Evolutionary conservation across 352 stramenopile species (phyloP).

Genomic region (Globisporangium paddicum): DNA sequence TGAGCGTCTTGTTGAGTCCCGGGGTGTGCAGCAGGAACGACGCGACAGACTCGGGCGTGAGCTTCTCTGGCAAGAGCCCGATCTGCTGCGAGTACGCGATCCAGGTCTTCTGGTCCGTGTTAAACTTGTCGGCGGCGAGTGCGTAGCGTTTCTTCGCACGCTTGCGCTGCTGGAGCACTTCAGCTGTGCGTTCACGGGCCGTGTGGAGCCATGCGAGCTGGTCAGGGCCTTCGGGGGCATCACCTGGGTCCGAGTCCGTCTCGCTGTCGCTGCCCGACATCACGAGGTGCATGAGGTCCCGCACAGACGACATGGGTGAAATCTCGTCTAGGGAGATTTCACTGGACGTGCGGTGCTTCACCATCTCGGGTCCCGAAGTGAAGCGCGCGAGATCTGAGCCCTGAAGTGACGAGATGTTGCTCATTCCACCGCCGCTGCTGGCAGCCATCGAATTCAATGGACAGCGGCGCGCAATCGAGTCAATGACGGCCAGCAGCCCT

Average conservation of each 20-base stretch:
- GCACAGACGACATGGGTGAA: conserved; percentile 78
- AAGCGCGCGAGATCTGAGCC: conserved; percentile 69
- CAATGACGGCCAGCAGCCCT: conserved; percentile 91
- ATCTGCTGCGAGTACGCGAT: conserved; percentile 88
- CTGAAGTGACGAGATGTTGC: conserved; percentile 41
- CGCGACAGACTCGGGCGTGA: conserved; percentile 87
- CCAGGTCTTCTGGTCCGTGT: conserved; percentile 92
- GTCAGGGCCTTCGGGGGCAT: conserved; percentile 23
- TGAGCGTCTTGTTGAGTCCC: conserved; percentile 90
- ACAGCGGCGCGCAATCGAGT: conserved; percentile 89
- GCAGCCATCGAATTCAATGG: conserved; percentile 36
- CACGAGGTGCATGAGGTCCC: conserved; percentile 79
- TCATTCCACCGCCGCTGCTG: conserved; percentile 7
- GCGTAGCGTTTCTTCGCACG: conserved; percentile 89
- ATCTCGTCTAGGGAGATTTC: conserved; percentile 73
- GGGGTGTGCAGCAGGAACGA: conserved; percentile 93
- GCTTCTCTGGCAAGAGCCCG: conserved; percentile 71
- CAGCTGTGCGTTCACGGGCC: conserved; percentile 77
- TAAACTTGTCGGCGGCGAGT: conserved; percentile 93
- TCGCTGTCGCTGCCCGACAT: conserved; percentile 79
- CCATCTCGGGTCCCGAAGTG: conserved; percentile 26
- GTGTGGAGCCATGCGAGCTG: conserved; percentile 79
- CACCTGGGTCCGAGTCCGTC: conserved; percentile 54
- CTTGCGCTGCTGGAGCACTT: conserved; percentile 89
- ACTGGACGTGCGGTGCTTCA: conserved; percentile 14